A percentile compares a stretch with the other conserved stretches of the same genome.
Evolutionary conservation across 2,329 filamentous ascomycete species (phyloP).

Genomic region (Aureobasidium sp.): DNA sequence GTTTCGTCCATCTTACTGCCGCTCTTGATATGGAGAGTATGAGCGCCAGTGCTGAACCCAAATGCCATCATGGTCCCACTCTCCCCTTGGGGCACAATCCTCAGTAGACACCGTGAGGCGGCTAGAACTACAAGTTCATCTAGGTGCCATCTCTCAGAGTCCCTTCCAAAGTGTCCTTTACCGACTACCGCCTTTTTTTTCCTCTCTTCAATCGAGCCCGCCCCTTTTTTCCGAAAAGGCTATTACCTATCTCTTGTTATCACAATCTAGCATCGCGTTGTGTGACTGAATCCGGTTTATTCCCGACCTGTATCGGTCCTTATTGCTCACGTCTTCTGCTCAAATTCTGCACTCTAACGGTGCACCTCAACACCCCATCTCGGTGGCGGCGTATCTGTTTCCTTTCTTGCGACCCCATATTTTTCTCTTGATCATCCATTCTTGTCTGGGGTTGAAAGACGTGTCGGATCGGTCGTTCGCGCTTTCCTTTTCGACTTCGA

Average conservation of each 20-base stretch:
- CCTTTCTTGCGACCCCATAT: not conserved
- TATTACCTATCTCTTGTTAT: not conserved
- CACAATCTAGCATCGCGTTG: not conserved
- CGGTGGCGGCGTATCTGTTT: not conserved
- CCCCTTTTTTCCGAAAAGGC: not conserved
- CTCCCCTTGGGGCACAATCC: constrained; percentile 15
- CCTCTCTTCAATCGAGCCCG: not conserved
- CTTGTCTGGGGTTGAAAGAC: not conserved
- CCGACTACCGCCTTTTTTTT: not conserved
- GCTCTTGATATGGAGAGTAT: constrained; percentile 10
- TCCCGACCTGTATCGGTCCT: constrained; percentile 8
- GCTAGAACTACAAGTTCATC: constrained; percentile 4
- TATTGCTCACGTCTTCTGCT: not conserved
- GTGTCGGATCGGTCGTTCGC: not conserved
- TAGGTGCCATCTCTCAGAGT: not conserved
- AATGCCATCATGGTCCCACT: constrained; percentile 16
- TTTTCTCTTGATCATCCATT: not conserved
- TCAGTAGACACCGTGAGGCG: constrained; percentile 11
- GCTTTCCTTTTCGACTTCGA: not conserved
- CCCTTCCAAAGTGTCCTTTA: not conserved
- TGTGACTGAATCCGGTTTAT: not conserved
- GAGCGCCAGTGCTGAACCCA: not conserved
- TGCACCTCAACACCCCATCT: constrained; percentile 4
- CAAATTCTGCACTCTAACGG: constrained; percentile 3
- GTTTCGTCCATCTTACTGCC: not conserved